Evolutionary conservation across 805 yeast species (phyloP).

Genomic region (Sugiyamaella smithiae): DNA sequence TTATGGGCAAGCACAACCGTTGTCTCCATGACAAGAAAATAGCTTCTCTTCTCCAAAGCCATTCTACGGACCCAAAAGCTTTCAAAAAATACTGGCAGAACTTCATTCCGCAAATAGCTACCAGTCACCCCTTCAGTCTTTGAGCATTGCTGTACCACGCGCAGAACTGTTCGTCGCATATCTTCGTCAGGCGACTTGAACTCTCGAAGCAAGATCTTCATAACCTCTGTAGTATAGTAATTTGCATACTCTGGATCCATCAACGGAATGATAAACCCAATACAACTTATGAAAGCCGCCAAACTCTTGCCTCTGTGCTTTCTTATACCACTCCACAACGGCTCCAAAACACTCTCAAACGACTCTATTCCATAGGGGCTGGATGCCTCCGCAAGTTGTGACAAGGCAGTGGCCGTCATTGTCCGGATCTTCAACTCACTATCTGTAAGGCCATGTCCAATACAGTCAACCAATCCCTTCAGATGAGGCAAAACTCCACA

Average conservation of each 20-base stretch:
- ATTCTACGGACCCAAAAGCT: constrained; percentile 80
- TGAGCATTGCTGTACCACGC: constrained; percentile 65
- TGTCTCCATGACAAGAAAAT: constrained; percentile 65
- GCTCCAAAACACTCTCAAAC: constrained; percentile 70
- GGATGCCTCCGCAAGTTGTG: constrained; percentile 76
- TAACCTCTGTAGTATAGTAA: constrained; percentile 72
- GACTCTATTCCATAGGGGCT: constrained; percentile 89
- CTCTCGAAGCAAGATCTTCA: constrained; percentile 65
- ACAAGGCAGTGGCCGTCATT: constrained; percentile 66
- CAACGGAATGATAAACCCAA: constrained; percentile 77
- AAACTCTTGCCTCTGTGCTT: constrained; percentile 74
- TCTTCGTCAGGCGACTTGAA: constrained; percentile 83
- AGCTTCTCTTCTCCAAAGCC: constrained; percentile 53
- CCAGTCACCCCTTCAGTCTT: constrained; percentile 53
- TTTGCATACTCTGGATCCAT: constrained; percentile 82
- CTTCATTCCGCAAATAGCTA: constrained; percentile 47
- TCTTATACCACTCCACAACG: constrained; percentile 76
- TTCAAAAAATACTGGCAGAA: constrained; percentile 60
- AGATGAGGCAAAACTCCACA: constrained; percentile 73
- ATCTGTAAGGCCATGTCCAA: constrained; percentile 59
- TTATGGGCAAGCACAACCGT: constrained; percentile 64
- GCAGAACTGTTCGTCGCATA: constrained; percentile 70
- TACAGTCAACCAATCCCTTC: constrained; percentile 58
- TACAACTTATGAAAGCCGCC: constrained; percentile 71
- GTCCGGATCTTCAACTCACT: constrained; percentile 65